phyloP scores from a whole-genome alignment of 352 stramenopile genomes.

The Globisporangium takayamanum region DNA sequence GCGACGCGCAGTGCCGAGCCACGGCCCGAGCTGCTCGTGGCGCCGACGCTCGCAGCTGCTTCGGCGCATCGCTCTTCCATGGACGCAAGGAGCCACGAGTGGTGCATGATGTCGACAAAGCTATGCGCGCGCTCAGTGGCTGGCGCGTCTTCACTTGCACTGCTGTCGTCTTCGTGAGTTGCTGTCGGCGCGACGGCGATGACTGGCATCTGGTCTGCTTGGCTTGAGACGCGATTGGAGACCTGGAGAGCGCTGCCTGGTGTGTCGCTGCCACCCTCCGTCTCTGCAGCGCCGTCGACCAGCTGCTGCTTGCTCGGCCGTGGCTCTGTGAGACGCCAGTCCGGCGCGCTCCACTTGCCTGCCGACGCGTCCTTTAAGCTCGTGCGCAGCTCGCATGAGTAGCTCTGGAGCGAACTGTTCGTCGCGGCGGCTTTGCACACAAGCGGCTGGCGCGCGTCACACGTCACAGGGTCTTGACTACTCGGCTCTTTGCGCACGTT shows the following conservation, averaged over 20 bases:
- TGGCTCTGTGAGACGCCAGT: slow-evolving; percentile 4
- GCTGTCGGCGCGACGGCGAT: neutral
- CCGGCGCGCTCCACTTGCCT: slow-evolving; percentile 9
- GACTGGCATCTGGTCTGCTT: neutral
- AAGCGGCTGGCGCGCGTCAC: slow-evolving; percentile 1
- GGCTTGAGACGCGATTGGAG: neutral
- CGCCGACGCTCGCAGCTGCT: slow-evolving; percentile 25
- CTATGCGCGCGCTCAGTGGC: slow-evolving; percentile 17
- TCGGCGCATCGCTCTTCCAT: slow-evolving; percentile 53
- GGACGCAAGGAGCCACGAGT: slow-evolving; percentile 64
- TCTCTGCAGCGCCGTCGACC: neutral
- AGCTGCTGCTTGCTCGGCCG: neutral
- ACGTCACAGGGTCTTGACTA: neutral
- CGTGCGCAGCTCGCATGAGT: slow-evolving; percentile 11
- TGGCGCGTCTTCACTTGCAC: neutral
- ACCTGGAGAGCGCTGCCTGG: neutral
- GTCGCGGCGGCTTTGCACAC: slow-evolving; percentile 6
- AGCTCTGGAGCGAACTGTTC: slow-evolving; percentile 12
- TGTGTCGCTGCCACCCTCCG: neutral
- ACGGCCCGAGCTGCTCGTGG: slow-evolving; percentile 13
- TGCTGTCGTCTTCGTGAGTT: neutral
- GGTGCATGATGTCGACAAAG: slow-evolving; percentile 73
- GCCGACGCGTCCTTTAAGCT: slow-evolving; percentile 1
- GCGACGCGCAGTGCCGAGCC: slow-evolving; percentile 21
- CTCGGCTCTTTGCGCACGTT: slow-evolving; percentile 21